phyloP scores from a whole-genome alignment of 2,329 filamentous ascomycete genomes.

The Aspergillus fumigatus region DNA sequence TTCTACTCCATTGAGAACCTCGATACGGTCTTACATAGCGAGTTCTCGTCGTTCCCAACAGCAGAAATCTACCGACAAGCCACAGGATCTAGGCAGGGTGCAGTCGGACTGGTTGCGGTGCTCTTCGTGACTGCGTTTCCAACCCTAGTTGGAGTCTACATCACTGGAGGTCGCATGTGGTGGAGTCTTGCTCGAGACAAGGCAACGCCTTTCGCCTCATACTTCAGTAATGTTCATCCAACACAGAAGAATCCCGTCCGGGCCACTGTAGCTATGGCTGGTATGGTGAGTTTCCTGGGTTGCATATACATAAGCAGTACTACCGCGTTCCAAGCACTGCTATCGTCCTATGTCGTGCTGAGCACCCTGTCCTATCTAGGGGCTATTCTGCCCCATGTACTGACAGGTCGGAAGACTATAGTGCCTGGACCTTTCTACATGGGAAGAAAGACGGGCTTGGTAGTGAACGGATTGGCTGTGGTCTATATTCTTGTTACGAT shows the following conservation, averaged over 20 bases:
- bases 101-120: constrained; percentile 51
- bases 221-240: constrained; percentile 46
- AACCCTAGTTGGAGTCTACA: constrained; percentile 51
- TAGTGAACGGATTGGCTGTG: constrained; percentile 50
- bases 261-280: constrained; percentile 50
- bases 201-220: constrained; percentile 51
- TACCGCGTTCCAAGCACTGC: constrained; percentile 64
- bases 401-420: constrained; percentile 44
- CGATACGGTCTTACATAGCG: constrained; percentile 49
- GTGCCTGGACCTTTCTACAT: constrained; percentile 57
- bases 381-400: constrained; percentile 56
- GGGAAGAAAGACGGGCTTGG: constrained; percentile 44
- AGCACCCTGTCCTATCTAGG: constrained; percentile 56
- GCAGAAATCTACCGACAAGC: constrained; percentile 62
- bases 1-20: constrained; percentile 38
- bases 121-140: constrained; percentile 51
- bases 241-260: constrained; percentile 51
- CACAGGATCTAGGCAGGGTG: constrained; percentile 48
- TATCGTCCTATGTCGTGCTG: constrained; percentile 57
- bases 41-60: constrained; percentile 51
- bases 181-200: constrained; percentile 58
- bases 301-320: constrained; percentile 62
- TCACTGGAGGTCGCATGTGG: constrained; percentile 54
- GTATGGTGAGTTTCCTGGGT: constrained; percentile 54
- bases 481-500: constrained; percentile 58